A percentile compares a stretch with the other conserved stretches of the same genome.
Evolutionary conservation across 78 protist genomes (phyloP).

Genomic region (Dictyostelium capitatum): DNA sequence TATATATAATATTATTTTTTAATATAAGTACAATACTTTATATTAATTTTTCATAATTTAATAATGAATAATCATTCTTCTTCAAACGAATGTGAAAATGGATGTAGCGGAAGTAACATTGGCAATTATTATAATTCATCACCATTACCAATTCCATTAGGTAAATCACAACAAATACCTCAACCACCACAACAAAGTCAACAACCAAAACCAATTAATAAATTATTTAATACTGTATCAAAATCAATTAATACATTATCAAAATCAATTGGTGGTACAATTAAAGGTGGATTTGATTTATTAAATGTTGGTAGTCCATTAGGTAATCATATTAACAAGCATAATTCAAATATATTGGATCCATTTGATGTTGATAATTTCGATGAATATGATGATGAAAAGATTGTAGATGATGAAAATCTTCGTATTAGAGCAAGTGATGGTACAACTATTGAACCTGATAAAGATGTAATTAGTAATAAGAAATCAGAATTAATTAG

Average conservation of each 20-base stretch:
- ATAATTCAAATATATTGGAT: background rate
- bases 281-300: background rate
- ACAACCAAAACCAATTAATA: background rate
- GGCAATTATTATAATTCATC: too few species aligned
- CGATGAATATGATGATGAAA: background rate
- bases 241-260: background rate
- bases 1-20: too few species aligned
- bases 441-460: background rate
- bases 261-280: background rate
- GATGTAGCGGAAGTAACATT: too few species aligned
- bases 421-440: background rate
- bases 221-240: background rate
- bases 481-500: slow-evolving; percentile 17
- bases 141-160: background rate
- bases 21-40: too few species aligned
- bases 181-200: background rate
- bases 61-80: too few species aligned
- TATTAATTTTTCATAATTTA: too few species aligned
- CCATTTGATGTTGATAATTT: background rate
- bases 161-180: too few species aligned
- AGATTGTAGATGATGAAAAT: background rate
- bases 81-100: too few species aligned
- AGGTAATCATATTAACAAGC: background rate
- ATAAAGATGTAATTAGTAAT: background rate
- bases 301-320: background rate